These are phyloP conservation scores for Acacia acuminata DNA, from an alignment of 306 rosid species.

Conservation along the genomic window DNA sequence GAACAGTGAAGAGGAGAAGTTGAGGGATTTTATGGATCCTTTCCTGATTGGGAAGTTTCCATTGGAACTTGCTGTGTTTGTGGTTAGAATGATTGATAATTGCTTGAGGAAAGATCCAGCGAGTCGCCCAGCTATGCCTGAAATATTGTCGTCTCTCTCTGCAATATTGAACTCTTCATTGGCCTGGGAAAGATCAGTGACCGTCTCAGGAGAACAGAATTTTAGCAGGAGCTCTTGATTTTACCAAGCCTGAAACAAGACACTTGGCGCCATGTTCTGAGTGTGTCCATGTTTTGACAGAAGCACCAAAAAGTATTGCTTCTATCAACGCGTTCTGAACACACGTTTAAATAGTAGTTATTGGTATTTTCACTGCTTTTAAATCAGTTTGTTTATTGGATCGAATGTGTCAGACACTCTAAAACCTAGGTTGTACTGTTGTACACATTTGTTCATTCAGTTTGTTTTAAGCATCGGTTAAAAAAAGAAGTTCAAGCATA, in stretches of 20 bases:
- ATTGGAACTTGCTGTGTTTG: slow-evolving; percentile 53
- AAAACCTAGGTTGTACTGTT: neutral
- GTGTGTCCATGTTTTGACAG: no score
- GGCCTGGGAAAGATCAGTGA: slow-evolving; percentile 63
- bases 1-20: slow-evolving; percentile 39
- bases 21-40: slow-evolving; percentile 62
- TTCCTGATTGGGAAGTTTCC: slow-evolving; percentile 56
- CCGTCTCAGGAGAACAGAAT: slow-evolving; percentile 14
- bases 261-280: neutral
- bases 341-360: neutral
- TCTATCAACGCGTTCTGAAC: no score
- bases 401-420: neutral
- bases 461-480: neutral
- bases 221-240: slow-evolving; percentile 14
- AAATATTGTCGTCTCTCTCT: slow-evolving; percentile 62
- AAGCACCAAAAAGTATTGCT: no score
- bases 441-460: neutral
- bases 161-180: slow-evolving; percentile 60
- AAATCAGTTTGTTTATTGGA: neutral
- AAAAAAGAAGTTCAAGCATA: neutral
- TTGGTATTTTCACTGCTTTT: neutral
- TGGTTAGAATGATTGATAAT: slow-evolving; percentile 43
- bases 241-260: neutral
- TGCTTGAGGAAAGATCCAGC: slow-evolving; percentile 66
- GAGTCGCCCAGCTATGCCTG: slow-evolving; percentile 68